Evolutionary conservation across 257 asterid genomes (phyloP), one percentile per base, ranked within the genome.

Genomic region (Solanum chiquidenum): DNA sequence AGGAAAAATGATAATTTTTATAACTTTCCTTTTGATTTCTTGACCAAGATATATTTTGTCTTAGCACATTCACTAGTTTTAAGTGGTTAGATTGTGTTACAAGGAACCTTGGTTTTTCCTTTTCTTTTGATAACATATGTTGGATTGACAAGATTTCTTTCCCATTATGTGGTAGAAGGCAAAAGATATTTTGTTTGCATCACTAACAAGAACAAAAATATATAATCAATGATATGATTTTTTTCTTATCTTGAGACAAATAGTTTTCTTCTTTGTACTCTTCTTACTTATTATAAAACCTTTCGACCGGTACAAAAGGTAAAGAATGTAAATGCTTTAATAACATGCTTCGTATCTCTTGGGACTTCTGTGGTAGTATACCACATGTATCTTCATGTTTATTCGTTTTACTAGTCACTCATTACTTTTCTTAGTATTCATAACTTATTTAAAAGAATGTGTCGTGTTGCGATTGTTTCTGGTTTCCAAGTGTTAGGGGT

Each of bases 401-500:
- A 35, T 42, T 40, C 37, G 62, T 77, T 42, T 40, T 77, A 73
- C 88, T 75, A 77, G 23, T 66, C 16, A 21, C 75, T 85, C 73
- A 49, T 33, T 74, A 62, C 85, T 74, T 11, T 87, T 55, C 74
- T 76, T 80, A 52, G 46, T 69, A 42, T 37, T 80, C 40, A 64
- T 44, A 76, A 68, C 27, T 60, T 18, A 55, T 75, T 46, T 46
- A 75, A 35, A 40, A 76, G 83, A 85, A 7, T 42, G 18, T n/a
- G 62, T 52, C 49, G 64, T 3, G 84, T 71, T 84, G 80, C 88
- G 83, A 33, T 76, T 42, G 49, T 66, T 68, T 72, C 35, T 40
- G 38, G 38, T 77, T 64, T 37, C 87, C 86, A 75, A 83, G 85
- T 84, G 89, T 89, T 82, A 31, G 46, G 38, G 33, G 16, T 62